Evolutionary conservation across 2,329 filamentous ascomycete species (phyloP).

Genomic region (Ceratocystis diversiconidia): DNA sequence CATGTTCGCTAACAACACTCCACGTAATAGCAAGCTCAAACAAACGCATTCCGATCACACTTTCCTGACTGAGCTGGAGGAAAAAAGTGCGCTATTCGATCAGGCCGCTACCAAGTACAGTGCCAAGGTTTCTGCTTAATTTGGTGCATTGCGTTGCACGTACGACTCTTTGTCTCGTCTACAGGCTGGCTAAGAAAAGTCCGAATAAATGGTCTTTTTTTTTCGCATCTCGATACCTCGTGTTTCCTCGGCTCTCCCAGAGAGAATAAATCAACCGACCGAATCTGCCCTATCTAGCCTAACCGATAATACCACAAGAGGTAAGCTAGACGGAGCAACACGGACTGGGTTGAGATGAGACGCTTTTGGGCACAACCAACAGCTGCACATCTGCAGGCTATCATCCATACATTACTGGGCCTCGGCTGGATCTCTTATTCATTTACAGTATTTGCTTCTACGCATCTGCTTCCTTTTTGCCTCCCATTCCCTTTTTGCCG

Average conservation of each 20-base stretch:
- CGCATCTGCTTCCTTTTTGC: background rate
- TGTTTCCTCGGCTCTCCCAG: background rate
- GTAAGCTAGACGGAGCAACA: background rate
- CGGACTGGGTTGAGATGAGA: background rate
- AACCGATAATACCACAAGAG: background rate
- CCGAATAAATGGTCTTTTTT: background rate
- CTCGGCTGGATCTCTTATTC: background rate
- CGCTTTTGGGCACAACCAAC: background rate
- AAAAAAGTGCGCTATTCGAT: slow-evolving; percentile 81
- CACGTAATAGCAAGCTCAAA: slow-evolving; percentile 36
- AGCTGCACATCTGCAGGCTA: too few relatives aligned
- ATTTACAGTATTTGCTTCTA: background rate
- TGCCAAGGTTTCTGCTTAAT: slow-evolving; percentile 47
- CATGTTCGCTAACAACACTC: slow-evolving; percentile 16
- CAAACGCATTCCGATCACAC: slow-evolving; percentile 52
- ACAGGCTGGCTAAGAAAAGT: background rate
- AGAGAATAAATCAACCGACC: background rate
- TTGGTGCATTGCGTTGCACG: background rate
- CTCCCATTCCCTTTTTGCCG: background rate
- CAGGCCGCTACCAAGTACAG: slow-evolving; percentile 75
- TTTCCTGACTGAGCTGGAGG: slow-evolving; percentile 58
- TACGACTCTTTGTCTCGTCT: background rate
- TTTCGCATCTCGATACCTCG: background rate
- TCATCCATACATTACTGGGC: too few relatives aligned
- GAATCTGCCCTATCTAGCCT: background rate